Conservation (phyloP, 2,329 filamentous ascomycete species). For the Aspergillus arachidicola region DNA sequence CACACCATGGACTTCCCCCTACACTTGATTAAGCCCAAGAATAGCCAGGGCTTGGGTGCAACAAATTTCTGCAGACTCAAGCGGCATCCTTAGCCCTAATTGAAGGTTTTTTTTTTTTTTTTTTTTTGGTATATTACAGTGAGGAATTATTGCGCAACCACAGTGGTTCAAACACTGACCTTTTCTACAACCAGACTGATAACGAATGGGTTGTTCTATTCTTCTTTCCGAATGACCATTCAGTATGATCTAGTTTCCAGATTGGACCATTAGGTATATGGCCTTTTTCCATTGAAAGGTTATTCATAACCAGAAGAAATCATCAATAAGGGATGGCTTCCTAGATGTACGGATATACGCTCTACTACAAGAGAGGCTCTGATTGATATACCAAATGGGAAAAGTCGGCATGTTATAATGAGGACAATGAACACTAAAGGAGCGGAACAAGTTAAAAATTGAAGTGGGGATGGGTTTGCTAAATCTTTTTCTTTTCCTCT, state of each 20-base stretch:
- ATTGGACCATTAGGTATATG: not conserved
- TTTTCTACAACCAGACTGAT: not conserved
- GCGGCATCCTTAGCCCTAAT: not conserved
- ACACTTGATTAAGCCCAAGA: not conserved
- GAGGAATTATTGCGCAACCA: not conserved
- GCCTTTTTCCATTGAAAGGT: not conserved
- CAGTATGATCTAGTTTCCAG: not conserved
- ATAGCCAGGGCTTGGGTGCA: not conserved
- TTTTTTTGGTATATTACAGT: not conserved
- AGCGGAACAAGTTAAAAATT: not conserved
- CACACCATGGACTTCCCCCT: not conserved
- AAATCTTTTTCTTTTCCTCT: not conserved
- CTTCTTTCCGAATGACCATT: not conserved
- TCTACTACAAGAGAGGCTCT: not conserved
- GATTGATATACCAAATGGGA: conserved; percentile 14
- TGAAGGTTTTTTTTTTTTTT: too few relatives aligned
- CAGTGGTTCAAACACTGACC: not conserved
- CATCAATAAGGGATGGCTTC: not conserved
- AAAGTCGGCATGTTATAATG: conserved; percentile 18
- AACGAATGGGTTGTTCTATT: not conserved
- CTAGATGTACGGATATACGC: not conserved
- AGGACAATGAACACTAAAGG: not conserved
- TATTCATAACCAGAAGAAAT: not conserved
- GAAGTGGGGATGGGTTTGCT: not conserved
- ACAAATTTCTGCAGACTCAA: not conserved